Evolutionary conservation across 1,139 yeast genomes (phyloP).

Genomic region (Lodderomyces pseudojiufengensis): DNA sequence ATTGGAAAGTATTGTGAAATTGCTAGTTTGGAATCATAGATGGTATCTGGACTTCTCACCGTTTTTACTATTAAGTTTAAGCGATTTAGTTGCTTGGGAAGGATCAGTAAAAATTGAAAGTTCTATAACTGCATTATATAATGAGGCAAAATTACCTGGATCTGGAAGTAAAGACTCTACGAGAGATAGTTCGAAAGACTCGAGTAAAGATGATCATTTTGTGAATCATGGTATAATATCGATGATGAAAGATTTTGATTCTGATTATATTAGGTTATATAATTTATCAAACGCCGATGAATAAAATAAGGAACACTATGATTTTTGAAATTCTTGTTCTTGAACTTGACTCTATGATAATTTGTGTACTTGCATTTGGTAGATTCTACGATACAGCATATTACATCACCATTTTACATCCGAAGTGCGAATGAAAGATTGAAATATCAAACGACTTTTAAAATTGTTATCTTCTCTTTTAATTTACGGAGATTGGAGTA

Average conservation of each 20-base stretch:
- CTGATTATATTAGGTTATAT: constrained; percentile 48
- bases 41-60: constrained; percentile 95
- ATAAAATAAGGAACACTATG: constrained; percentile 12
- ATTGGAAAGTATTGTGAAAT: constrained; percentile 67
- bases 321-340: too few species aligned
- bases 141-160: constrained; percentile 30
- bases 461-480: too few species aligned
- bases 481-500: too few species aligned
- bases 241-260: constrained; percentile 49
- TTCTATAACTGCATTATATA: constrained; percentile 70
- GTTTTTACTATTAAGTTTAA: constrained; percentile 50
- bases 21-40: constrained; percentile 93
- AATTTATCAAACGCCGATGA: constrained; percentile 40
- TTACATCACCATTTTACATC: too few species aligned
- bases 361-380: too few species aligned
- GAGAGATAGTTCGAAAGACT: constrained; percentile 3
- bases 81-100: constrained; percentile 65
- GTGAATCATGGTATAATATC: constrained; percentile 55
- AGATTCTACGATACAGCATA: too few species aligned
- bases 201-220: constrained; percentile 20
- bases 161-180: constrained; percentile 1
- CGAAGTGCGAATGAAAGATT: too few species aligned
- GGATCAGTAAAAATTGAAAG: constrained; percentile 75
- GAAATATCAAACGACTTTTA: too few species aligned
- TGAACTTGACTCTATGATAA: too few species aligned